Evolutionary conservation across 2,329 filamentous ascomycete species (phyloP).

Genomic region (Ceratocystiopsis minuta): DNA sequence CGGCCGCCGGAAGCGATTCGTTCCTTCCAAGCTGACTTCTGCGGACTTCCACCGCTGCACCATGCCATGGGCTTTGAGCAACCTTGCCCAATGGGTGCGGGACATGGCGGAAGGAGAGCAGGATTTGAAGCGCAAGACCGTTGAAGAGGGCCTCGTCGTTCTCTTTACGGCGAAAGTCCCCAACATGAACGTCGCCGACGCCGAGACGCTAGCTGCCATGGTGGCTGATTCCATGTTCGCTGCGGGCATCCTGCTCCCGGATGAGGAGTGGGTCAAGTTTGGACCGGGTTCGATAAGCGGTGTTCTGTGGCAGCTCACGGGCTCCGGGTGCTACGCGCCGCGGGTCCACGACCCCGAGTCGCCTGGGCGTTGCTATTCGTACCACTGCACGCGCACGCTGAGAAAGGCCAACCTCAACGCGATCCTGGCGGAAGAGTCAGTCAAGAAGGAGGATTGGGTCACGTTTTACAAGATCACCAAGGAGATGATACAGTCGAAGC

Average conservation of each 20-base stretch:
- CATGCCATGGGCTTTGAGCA: conserved; percentile 85
- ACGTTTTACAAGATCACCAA: conserved; percentile 74
- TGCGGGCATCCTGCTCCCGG: conserved; percentile 59
- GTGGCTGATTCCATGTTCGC: conserved; percentile 68
- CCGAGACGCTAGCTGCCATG: conserved; percentile 63
- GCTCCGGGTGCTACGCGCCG: conserved; percentile 76
- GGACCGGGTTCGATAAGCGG: conserved; percentile 65
- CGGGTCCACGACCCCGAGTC: conserved; percentile 57
- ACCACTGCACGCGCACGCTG: conserved; percentile 82
- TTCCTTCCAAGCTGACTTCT: conserved; percentile 63
- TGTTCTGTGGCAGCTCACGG: conserved; percentile 84
- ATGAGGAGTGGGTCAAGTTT: conserved; percentile 97
- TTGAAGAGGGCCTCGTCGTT: conserved; percentile 73
- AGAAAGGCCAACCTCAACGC: conserved; percentile 84
- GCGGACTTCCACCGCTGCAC: conserved; percentile 68
- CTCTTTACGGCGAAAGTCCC: conserved; percentile 90
- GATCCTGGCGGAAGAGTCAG: conserved; percentile 47
- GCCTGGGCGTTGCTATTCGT: conserved; percentile 70
- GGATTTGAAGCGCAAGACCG: conserved; percentile 66
- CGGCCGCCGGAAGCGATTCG: conserved; percentile 57
- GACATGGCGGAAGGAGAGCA: conserved; percentile 81
- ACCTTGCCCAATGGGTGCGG: conserved; percentile 72
- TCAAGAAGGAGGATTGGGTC: conserved; percentile 68
- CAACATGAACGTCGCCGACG: conserved; percentile 96
- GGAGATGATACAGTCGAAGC: conserved; percentile 50